Base-by-base conservation (phyloP, 2,329 filamentous ascomycete genomes). In the Colletotrichum sp. region DNA sequence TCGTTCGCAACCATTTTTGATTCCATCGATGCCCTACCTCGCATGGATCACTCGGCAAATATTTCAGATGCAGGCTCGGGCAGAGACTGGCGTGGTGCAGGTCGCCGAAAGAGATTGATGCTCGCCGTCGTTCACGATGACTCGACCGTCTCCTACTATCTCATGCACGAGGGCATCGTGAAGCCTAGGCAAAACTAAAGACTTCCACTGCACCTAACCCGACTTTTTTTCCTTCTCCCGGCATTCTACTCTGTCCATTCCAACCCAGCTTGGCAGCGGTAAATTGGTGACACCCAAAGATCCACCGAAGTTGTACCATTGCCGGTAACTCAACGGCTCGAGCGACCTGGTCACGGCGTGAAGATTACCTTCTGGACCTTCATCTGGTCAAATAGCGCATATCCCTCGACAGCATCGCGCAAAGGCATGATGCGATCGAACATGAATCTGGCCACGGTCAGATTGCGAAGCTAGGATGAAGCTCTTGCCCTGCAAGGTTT, bases 131-230 rank as follows among this genome's bases (percentile, higher is more conserved):
- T 95, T 64, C 93, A 95, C 81, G 92, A 94, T 80, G 95, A 97
- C 84, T 96, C 95, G 78, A 96, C 95, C 0, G 90, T 97, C 22
- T 93, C 95, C 55, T 97, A 96, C 85, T 97, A 97, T 82, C 90
- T 96, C 77, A 91, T 96, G 83, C 95, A 96, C 80, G 94, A 96
- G 83, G 95, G 95, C n/a, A 92, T 96, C 78, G 94, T 96, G 69
- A 97, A 96, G 87, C 95, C 95, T 28, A 89, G 95, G 73, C 95
- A 96, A 83, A 97, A 97, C 83, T 96, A 36, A 16, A 44, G 44
- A 39, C 59, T 22, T 32, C 52, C 55, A 63, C 16, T 8, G 16
- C 59, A 34, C 59, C 59, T 36, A 18, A 60, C 12, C 15, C 13
- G 15, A n/a, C 26, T 12, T 22, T 16, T 39, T 15, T n/a, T 67